These are phyloP conservation scores for Cytospora piceae DNA, from an alignment of 2,329 filamentous ascomycete genomes.

Conservation along the genomic window DNA sequence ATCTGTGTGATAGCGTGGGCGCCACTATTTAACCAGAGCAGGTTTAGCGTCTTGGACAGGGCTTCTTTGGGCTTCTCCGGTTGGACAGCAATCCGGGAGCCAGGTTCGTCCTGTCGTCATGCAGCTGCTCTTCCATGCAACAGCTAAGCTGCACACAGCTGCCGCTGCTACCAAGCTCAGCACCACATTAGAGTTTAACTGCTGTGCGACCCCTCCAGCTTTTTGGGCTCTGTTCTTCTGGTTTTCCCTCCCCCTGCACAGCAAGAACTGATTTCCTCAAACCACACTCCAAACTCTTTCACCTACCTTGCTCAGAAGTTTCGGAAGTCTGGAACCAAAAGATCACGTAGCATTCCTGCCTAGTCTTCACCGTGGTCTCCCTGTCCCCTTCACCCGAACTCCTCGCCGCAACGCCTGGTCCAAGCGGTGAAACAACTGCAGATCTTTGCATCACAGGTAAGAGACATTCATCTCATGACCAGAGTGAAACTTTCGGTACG, in stretches of 20 bases:
- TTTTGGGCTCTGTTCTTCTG: neutral
- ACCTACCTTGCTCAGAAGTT: neutral
- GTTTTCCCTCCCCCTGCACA: neutral
- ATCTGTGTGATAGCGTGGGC: conserved; percentile 3
- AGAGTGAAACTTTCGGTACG: neutral
- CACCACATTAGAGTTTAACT: conserved; percentile 1
- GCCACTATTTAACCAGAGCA: neutral
- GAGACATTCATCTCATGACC: neutral
- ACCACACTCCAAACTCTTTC: neutral
- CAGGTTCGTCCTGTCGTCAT: conserved; percentile 18
- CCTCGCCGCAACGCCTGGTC: conserved; percentile 1
- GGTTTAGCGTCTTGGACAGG: conserved; percentile 1
- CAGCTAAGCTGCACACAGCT: neutral
- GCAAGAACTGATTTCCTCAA: neutral
- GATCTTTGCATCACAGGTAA: conserved; percentile 4
- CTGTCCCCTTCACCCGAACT: conserved; percentile 4
- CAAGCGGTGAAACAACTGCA: conserved; percentile 11
- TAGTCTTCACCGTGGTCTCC: neutral
- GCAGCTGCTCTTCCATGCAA: conserved; percentile 10
- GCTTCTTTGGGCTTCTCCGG: conserved; percentile 14
- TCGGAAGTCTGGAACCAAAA: neutral
- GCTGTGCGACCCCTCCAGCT: conserved; percentile 4
- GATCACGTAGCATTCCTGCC: neutral
- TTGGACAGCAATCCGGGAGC: conserved; percentile 14
- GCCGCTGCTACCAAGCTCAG: neutral